Evolutionary conservation across 169 alveolate genomes (phyloP).

Genomic region (Eimeria falciformis): DNA sequence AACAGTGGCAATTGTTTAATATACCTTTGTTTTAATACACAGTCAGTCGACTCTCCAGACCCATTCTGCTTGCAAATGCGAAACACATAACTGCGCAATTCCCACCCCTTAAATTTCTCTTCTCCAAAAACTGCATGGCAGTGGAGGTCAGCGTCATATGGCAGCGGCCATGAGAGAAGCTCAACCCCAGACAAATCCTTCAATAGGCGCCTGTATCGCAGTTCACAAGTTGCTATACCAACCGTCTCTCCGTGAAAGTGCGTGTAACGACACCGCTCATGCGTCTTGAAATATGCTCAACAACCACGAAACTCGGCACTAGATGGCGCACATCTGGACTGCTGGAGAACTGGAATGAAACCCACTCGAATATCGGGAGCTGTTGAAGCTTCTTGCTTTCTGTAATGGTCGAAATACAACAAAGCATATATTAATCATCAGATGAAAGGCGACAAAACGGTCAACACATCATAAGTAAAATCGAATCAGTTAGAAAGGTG

Average conservation of each 20-base stretch:
- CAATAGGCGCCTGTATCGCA: constrained; percentile 68
- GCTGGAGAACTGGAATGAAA: neutral
- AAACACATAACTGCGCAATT: neutral
- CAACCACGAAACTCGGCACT: too few species aligned
- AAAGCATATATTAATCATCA: too few species aligned
- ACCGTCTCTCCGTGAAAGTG: too few species aligned
- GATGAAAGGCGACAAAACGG: neutral
- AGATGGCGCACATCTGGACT: too few species aligned
- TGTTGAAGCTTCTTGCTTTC: constrained; percentile 42
- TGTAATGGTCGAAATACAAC: neutral
- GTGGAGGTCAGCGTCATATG: constrained; percentile 59
- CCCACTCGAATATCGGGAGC: constrained; percentile 53
- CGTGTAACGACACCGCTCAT: too few species aligned
- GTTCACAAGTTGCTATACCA: too few species aligned
- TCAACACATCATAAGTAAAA: neutral
- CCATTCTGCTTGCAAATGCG: too few species aligned
- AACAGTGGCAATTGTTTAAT: too few species aligned
- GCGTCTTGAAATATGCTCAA: too few species aligned
- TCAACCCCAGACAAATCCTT: constrained; percentile 53
- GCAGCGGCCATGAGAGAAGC: constrained; percentile 76
- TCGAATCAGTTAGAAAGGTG: too few species aligned
- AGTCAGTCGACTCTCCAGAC: too few species aligned
- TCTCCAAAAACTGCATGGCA: constrained; percentile 67
- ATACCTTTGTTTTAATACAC: too few species aligned
- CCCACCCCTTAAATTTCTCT: constrained; percentile 40